These are phyloP conservation scores for Euphorbia schlechtendalii DNA, from an alignment of 441 rosid species.

Conservation along the genomic window DNA sequence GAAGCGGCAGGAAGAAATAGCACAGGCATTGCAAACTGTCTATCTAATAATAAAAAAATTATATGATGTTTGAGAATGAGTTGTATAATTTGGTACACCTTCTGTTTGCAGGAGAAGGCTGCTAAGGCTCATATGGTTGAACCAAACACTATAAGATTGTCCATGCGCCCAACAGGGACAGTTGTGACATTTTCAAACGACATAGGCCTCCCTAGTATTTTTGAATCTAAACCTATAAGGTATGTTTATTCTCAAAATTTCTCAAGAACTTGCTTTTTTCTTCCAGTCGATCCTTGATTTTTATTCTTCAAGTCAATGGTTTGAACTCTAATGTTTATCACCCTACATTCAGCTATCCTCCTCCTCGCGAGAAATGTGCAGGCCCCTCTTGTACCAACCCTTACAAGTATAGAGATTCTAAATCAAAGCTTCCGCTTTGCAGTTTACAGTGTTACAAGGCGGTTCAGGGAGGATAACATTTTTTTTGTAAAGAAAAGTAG, in stretches of 20 bases:
- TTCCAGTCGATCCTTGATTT: not conserved
- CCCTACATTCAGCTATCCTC: slow-evolving; percentile 63
- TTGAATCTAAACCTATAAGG: slow-evolving; percentile 53
- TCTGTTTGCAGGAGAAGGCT: slow-evolving; percentile 61
- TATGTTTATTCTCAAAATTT: slow-evolving; percentile 14
- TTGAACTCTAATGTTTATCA: slow-evolving; percentile 1
- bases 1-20: slow-evolving; percentile 72
- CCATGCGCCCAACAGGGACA: slow-evolving; percentile 65
- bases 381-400: slow-evolving; percentile 75
- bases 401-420: slow-evolving; percentile 75
- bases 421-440: slow-evolving; percentile 81
- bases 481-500: not conserved
- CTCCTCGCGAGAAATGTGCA: slow-evolving; percentile 82
- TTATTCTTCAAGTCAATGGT: not conserved
- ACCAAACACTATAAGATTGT: slow-evolving; percentile 51
- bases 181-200: slow-evolving; percentile 67
- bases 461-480: slow-evolving; percentile 39
- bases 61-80: not conserved
- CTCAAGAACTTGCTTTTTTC: not conserved
- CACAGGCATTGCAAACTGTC: slow-evolving; percentile 47
- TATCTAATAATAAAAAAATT: not conserved
- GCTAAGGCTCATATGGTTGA: slow-evolving; percentile 48
- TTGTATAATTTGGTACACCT: slow-evolving; percentile 6
- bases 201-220: slow-evolving; percentile 70
- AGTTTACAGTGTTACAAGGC: slow-evolving; percentile 90